Base-by-base conservation (phyloP, 2,329 filamentous ascomycete species). In the Ophiostoma tasmaniense region DNA sequence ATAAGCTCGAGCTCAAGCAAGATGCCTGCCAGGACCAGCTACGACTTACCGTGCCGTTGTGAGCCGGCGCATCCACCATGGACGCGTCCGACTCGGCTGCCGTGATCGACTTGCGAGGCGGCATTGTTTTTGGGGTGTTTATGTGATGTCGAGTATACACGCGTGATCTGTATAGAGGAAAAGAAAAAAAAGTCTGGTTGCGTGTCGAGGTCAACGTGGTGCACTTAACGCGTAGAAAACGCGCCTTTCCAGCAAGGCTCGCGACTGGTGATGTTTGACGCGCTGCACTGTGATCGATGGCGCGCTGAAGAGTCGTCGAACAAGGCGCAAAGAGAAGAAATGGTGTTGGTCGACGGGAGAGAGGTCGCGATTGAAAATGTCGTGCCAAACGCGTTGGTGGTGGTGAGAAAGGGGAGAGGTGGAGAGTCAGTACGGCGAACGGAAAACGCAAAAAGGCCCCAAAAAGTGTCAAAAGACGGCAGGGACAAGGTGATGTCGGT, bases 21-120 rank as follows among this genome's bases (percentile, higher is more conserved):
- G 28, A 62, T 13, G 14, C 42, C 8, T 11, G 50, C 17, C 55
- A 30, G 14, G 14, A 5, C 17, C 59, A 61, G 10, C 25, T 14
- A 4, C 7, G 22, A 62, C 59, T 62, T 75, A 86, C 85, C 81
- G 85, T 85, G 70, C 81, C 80, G n/a, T 85, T 81, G 64, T 70
- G 73, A 25, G 84, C 83, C 33, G 83, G 83, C 68, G 81, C 84
- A 76, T 89, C 87, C 61, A 81, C 82, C 85, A 88, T 89, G 71
- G 86, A 87, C 79, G 85, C 84, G 81, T 88, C 85, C 50, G 81
- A 81, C 73, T 88, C 85, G 74, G 80, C 82, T 75, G 79, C 86
- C 75, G 81, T 75, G 79, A 80, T 77, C 8, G 67, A 64, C 50
- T 69, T 71, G 13, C 71, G 22, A 28, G 70, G 50, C 39, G 72